These are phyloP conservation scores for Gleditsia sinensis DNA, from an alignment of 306 rosid genomes.

Conservation along the genomic window DNA sequence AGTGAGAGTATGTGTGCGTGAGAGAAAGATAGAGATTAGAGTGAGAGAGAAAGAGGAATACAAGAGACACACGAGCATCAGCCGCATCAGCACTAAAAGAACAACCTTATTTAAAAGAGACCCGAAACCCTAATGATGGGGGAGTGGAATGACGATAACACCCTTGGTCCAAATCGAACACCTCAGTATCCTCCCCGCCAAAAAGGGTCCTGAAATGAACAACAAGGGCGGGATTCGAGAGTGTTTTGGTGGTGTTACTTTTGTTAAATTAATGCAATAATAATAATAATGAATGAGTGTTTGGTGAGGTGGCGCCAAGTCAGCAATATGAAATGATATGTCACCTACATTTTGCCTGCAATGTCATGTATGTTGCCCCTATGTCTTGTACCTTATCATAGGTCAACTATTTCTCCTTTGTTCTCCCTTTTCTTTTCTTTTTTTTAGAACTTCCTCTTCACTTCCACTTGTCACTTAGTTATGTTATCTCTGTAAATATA, in stretches of 20 bases:
- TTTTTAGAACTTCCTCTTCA: too few species aligned
- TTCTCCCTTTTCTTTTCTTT: background rate
- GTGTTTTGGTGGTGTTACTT: background rate
- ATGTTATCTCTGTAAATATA: too few species aligned
- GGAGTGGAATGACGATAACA: constrained; percentile 33
- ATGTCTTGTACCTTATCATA: constrained; percentile 25
- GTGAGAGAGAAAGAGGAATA: constrained; percentile 30
- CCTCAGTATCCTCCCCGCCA: constrained; percentile 55
- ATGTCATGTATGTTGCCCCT: background rate
- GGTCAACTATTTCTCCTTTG: constrained; percentile 15
- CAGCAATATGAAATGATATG: background rate
- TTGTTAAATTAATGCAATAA: background rate
- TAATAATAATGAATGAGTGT: background rate
- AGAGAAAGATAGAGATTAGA: constrained; percentile 18
- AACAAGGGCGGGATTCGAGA: constrained; percentile 50
- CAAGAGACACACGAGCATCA: constrained; percentile 58
- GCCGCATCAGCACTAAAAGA: constrained; percentile 73
- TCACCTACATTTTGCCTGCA: background rate
- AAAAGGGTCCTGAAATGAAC: constrained; percentile 38
- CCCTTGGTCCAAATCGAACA: constrained; percentile 40
- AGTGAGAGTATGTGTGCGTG: constrained; percentile 17
- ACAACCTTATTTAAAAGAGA: constrained; percentile 50
- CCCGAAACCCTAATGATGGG: constrained; percentile 74
- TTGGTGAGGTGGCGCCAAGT: background rate
- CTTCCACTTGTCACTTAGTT: too few species aligned